phyloP scores from a whole-genome alignment of 2,329 filamentous ascomycete genomes.

The Nemania sp. region DNA sequence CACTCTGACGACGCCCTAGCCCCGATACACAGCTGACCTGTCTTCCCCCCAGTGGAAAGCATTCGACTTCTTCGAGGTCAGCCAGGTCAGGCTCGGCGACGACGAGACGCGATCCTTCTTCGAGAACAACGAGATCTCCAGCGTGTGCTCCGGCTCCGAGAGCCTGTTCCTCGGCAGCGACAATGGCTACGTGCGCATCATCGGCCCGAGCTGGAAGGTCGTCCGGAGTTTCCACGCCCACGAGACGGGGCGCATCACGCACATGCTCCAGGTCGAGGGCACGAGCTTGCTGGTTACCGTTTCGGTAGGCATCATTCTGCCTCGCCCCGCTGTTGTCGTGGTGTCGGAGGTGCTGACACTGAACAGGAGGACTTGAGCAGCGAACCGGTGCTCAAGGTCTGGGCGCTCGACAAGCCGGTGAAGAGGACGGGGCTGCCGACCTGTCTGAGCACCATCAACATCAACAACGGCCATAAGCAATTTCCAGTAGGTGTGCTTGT shows the following conservation, averaged over 20 bases:
- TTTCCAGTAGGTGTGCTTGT: constrained; percentile 70
- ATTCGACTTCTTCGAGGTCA: constrained; percentile 99
- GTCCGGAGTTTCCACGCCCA: constrained; percentile 86
- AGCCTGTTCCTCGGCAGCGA: constrained; percentile 87
- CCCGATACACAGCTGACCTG: constrained; percentile 22
- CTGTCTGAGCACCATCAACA: constrained; percentile 81
- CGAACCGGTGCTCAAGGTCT: constrained; percentile 93
- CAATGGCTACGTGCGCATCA: constrained; percentile 84
- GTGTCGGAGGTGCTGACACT: constrained; percentile 33
- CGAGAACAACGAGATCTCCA: constrained; percentile 81
- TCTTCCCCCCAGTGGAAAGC: constrained; percentile 79
- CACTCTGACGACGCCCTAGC: neutral
- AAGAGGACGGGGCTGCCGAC: constrained; percentile 91
- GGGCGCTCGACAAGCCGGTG: constrained; percentile 90
- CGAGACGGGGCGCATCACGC: constrained; percentile 77
- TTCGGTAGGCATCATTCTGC: constrained; percentile 50
- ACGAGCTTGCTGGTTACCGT: constrained; percentile 86
- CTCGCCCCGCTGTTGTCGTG: neutral
- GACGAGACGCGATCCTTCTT: constrained; percentile 79
- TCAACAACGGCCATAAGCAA: constrained; percentile 88
- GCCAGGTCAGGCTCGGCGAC: constrained; percentile 77
- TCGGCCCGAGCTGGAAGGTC: constrained; percentile 86
- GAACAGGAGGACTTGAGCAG: constrained; percentile 79
- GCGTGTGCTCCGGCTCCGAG: constrained; percentile 83
- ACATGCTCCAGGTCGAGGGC: constrained; percentile 89